Evolutionary conservation across 495 filamentous ascomycete species (phyloP).

Genomic region (Penicillium robsamsonii): DNA sequence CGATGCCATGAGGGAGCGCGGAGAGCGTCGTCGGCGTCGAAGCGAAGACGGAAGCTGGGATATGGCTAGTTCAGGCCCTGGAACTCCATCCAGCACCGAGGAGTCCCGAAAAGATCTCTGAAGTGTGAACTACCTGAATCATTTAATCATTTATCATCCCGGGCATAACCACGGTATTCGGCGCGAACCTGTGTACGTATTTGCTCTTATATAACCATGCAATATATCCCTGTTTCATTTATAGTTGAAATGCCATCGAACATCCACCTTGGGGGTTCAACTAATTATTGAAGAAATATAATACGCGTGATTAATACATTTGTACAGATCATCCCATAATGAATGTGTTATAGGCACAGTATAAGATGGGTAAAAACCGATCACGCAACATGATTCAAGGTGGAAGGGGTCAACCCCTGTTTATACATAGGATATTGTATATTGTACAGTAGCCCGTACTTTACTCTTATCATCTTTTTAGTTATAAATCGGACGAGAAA

Average conservation of each 20-base stretch:
- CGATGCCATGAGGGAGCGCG: constrained; percentile 84
- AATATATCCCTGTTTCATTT: constrained; percentile 26
- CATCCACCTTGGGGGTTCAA: neutral
- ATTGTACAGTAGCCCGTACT: no score
- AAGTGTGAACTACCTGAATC: constrained; percentile 12
- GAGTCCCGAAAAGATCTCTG: constrained; percentile 45
- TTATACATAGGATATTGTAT: no score
- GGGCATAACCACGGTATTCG: constrained; percentile 21
- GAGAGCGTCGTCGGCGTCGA: constrained; percentile 66
- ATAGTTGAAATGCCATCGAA: neutral
- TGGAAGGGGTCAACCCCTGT: no score
- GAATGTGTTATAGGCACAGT: no score
- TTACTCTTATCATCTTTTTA: no score
- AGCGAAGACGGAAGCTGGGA: constrained; percentile 55
- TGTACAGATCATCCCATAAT: no score
- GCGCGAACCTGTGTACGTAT: constrained; percentile 21
- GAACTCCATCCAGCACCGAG: constrained; percentile 43
- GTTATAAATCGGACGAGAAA: no score
- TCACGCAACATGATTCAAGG: no score
- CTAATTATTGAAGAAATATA: neutral
- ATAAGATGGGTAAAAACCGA: no score
- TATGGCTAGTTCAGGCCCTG: constrained; percentile 42
- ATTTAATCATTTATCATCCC: constrained; percentile 9
- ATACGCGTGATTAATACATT: neutral
- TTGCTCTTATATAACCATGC: constrained; percentile 24